A percentile compares a stretch with the other conserved stretches of the same genome.
phyloP scores from a whole-genome alignment of 805 yeast genomes.

The Torulaspora quercuum region DNA sequence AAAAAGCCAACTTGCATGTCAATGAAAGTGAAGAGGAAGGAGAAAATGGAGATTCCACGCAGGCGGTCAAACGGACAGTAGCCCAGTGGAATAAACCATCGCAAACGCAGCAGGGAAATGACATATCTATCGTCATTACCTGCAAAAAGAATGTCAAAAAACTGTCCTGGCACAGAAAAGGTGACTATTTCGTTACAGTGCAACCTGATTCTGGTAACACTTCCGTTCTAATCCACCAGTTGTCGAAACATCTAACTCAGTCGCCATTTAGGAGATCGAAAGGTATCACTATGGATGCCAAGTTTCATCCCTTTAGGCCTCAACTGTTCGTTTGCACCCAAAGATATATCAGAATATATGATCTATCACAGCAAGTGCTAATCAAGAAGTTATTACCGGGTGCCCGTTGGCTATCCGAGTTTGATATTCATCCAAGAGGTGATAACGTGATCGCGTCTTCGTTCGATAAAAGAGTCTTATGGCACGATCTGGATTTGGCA shows the following conservation, averaged over 20 bases:
- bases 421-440: slow-evolving; percentile 95
- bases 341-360: slow-evolving; percentile 86
- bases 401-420: slow-evolving; percentile 87
- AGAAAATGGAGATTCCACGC: slow-evolving; percentile 36
- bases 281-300: slow-evolving; percentile 93
- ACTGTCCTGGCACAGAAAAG: slow-evolving; percentile 93
- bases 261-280: slow-evolving; percentile 91
- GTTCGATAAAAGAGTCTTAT: slow-evolving; percentile 88
- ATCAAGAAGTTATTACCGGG: slow-evolving; percentile 89
- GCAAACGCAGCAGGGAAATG: slow-evolving; percentile 54
- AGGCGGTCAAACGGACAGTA: slow-evolving; percentile 47
- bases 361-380: slow-evolving; percentile 78
- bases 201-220: slow-evolving; percentile 89
- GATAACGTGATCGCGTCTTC: slow-evolving; percentile 91
- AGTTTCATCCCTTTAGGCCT: slow-evolving; percentile 95
- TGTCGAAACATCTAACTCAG: slow-evolving; percentile 91
- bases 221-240: slow-evolving; percentile 89
- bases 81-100: slow-evolving; percentile 85
- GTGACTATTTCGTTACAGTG: slow-evolving; percentile 95
- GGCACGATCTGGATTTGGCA: slow-evolving; percentile 94
- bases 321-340: slow-evolving; percentile 92
- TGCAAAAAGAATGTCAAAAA: slow-evolving; percentile 67
- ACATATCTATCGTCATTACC: slow-evolving; percentile 70
- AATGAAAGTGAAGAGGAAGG: slow-evolving; percentile 42
- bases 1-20: slow-evolving; percentile 42